A percentile compares a stretch with the other conserved stretches of the same genome.
These are phyloP conservation scores for Sporothrix inflata DNA, from an alignment of 2,329 filamentous ascomycete species.

Conservation along the genomic window DNA sequence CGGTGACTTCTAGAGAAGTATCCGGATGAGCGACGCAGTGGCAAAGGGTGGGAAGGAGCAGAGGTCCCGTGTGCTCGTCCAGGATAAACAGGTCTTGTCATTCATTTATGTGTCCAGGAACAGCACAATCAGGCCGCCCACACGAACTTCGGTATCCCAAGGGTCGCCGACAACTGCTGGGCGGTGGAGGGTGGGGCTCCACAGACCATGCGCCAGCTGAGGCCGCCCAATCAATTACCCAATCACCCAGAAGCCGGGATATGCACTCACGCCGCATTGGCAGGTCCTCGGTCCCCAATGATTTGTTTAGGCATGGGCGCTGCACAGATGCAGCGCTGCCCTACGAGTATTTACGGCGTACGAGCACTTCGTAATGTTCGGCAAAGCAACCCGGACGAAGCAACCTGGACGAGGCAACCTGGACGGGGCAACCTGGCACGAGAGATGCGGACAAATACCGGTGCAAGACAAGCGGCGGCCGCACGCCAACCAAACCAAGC, in stretches of 20 bases:
- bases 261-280: not conserved
- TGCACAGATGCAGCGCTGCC: not conserved
- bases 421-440: not conserved
- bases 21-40: too few species aligned
- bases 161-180: not conserved
- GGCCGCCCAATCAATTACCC: not conserved
- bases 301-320: not conserved
- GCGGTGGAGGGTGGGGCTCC: conserved; percentile 3
- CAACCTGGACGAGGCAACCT: not conserved
- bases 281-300: not conserved
- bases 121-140: not conserved
- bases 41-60: too few species aligned
- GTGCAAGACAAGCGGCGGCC: not conserved
- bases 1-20: too few species aligned
- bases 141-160: not conserved
- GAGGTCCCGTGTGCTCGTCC: not conserved
- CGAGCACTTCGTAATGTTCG: too few species aligned
- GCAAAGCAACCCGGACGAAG: not conserved
- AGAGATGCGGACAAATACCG: not conserved
- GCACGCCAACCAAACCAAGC: not conserved
- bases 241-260: not conserved
- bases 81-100: not conserved
- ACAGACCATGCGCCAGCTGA: not conserved
- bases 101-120: not conserved
- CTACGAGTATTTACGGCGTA: not conserved